phyloP scores from a whole-genome alignment of 225 moss, liverwort and hornwort genomes.

The Pseudoscleropodium purum region DNA sequence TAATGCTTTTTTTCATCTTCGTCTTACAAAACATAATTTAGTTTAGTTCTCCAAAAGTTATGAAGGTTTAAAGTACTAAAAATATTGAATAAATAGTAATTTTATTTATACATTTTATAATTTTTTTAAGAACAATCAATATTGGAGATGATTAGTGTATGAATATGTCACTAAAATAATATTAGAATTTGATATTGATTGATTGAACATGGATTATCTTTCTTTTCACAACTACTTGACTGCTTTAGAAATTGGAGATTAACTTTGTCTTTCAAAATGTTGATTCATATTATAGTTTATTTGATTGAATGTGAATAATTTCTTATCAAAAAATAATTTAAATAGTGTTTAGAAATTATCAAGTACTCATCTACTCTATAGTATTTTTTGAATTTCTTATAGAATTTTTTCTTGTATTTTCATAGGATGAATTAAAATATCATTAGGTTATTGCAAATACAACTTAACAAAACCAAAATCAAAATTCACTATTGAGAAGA shows the following conservation, averaged over 20 bases:
- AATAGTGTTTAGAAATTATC: neutral
- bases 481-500: accelerated
- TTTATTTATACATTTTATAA: neutral
- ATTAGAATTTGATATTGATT: neutral
- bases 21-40: neutral
- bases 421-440: neutral
- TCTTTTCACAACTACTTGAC: neutral
- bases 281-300: accelerated
- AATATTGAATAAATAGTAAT: neutral
- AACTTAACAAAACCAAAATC: neutral
- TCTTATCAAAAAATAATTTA: neutral
- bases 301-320: neutral
- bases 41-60: neutral
- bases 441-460: neutral
- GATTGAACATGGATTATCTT: accelerated
- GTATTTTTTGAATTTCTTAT: neutral
- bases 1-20: neutral
- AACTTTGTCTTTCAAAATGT: neutral
- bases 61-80: neutral
- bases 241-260: neutral
- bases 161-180: neutral
- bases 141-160: neutral
- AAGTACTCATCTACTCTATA: accelerated
- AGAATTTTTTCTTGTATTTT: neutral
- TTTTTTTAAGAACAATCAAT: neutral